These are phyloP conservation scores for Aspergillus unguis DNA, from an alignment of 2,329 filamentous ascomycete genomes.

Conservation along the genomic window DNA sequence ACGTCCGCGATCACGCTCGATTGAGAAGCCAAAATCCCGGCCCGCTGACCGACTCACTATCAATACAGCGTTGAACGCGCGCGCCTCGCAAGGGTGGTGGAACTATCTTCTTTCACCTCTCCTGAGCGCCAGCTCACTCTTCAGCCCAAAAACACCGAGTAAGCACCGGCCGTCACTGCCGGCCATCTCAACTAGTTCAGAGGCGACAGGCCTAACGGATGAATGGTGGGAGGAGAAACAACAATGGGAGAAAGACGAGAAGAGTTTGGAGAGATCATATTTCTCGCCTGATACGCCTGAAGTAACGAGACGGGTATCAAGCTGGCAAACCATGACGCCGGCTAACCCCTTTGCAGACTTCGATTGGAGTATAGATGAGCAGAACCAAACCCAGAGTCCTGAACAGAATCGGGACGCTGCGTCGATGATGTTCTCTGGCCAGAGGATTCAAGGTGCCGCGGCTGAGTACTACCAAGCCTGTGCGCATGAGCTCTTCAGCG, in stretches of 20 bases:
- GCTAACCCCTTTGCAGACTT: conserved; percentile 18
- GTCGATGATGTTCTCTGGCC: conserved; percentile 26
- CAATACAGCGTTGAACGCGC: conserved; percentile 37
- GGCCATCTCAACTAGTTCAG: conserved; percentile 17
- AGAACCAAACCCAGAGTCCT: background rate
- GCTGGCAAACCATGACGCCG: conserved; percentile 18
- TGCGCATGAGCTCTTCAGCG: conserved; percentile 43
- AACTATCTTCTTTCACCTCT: conserved; percentile 47
- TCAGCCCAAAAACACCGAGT: conserved; percentile 27
- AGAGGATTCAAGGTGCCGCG: conserved; percentile 31
- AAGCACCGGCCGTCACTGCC: conserved; percentile 27
- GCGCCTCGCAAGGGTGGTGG: conserved; percentile 50
- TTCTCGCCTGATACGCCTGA: conserved; percentile 33
- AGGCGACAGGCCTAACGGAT: conserved; percentile 15
- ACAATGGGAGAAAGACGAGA: conserved; percentile 11
- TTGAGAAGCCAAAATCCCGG: conserved; percentile 27
- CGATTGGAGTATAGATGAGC: conserved; percentile 9
- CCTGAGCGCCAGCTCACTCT: conserved; percentile 35
- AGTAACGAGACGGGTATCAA: conserved; percentile 15
- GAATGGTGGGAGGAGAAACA: conserved; percentile 30
- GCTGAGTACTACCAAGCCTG: conserved; percentile 47
- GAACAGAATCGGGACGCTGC: background rate
- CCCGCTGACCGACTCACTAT: conserved; percentile 33
- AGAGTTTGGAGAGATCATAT: conserved; percentile 24
- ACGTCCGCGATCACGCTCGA: conserved; percentile 25